Base-by-base conservation (phyloP, 2,329 filamentous ascomycete species). In the Colletotrichum tropicicola region DNA sequence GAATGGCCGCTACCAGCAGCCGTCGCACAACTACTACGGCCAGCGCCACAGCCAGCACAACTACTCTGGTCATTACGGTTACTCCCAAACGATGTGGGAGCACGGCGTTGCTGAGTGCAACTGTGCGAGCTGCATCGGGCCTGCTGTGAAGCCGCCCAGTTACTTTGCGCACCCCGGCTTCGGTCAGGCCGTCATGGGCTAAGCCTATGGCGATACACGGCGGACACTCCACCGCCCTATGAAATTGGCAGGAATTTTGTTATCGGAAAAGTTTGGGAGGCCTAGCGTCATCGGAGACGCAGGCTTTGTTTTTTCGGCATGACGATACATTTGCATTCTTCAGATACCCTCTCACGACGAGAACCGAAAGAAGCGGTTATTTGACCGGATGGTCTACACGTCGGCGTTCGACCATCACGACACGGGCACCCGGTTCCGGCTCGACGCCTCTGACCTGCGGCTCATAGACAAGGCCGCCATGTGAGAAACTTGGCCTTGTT, bases 121-220 rank as follows among this genome's bases (percentile, higher is more conserved):
- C 61, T 88, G 85, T 66, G 68, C 75, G 28, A 78, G 76, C 65
- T 87, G 85, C 69, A 72, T 78, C 28, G 76, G 80, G 17, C 74
- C 80, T 8, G 25, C 44, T 21, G 75, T 80, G 70, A 85, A 86
- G 73, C 77, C 82, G 12, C 71, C 76, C 4, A 73, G 79, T 1
- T 87, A 87, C 73, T 85, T 87, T 65, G 74, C 78, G 51, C 71
- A 79, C 21, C 81, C 84, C 56, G 76, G 74, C 43, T 88, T 86
- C 59, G 80, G 82, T 27, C 86, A 88, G 71, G 77, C 86, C 13
- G 86, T 88, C 15, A 82, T 87, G 73, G 85, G 86, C 56, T 86
- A 72, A 79, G 54, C 25, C n/a, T 19, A n/a, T 21, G 6, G 43
- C 25, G 28, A 51, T 21, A 12, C 27, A 23, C 21, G 21, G 45